Base-by-base conservation (phyloP, 768 basidiomycete genomes). In the Pleurotus ostreatus region DNA sequence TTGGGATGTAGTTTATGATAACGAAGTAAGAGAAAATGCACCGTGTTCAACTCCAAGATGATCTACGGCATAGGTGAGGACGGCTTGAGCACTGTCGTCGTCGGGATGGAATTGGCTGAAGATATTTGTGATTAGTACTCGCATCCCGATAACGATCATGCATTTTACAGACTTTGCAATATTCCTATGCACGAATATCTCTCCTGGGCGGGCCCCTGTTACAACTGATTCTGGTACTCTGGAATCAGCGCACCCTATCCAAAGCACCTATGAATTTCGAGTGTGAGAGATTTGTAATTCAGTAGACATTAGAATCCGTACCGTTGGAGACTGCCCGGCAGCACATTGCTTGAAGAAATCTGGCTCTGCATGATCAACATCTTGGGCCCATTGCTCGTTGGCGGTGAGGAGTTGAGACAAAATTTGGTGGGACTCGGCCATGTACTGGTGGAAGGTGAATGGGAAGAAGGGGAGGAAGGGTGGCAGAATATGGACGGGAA, bases 121-220 rank as follows among this genome's bases (percentile, higher is more conserved):
- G 38, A 46, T 11, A 38, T 43, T 2, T 38, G 46, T 8, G 15
- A 16, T 15, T 2, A 54, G 46, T 4, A 34, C 26, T 34, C 9
- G 30, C 30, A 34, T 34, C 30, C 30, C 30, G 30, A 34, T 34
- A 8, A 34, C 30, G 30, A 34, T 34, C 30, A 11, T 34, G 30
- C 8, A 11, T 34, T 34, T 34, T 34, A 68, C 80, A 40, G 62
- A 85, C 81, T 89, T 88, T 49, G 85, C 87, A 58, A 89, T 82
- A 68, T 89, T 89, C 55, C 86, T 74, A 64, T 86, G 78, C 6
- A 81, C 78, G 62, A 89, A 89, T 58, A 83, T 76, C 44, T 81
- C 80, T 47, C 86, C 88, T 0, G 87, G 87, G 55, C 72, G 68
- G 12, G 77, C 70, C 23, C 68, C 74, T 26, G 76, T 77, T 55